Evolutionary conservation across 805 yeast genomes (phyloP).

Genomic region (Ogataea haglerorum): DNA sequence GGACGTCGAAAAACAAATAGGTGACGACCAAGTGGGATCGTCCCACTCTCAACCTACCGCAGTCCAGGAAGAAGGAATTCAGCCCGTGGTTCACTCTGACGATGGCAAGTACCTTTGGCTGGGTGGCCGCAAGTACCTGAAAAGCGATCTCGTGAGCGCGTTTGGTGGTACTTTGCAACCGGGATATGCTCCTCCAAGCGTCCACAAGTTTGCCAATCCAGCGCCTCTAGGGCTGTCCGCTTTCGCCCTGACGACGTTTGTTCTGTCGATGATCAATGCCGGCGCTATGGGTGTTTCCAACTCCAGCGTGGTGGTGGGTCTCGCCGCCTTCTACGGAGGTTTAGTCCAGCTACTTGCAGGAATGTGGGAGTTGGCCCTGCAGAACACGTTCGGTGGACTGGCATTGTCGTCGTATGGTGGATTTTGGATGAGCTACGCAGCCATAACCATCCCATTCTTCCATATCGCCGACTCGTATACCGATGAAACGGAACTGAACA

Average conservation of each 20-base stretch:
- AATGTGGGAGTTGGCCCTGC: conserved; percentile 71
- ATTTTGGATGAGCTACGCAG: conserved; percentile 75
- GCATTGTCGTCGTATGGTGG: conserved; percentile 63
- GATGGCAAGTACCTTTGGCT: conserved; percentile 66
- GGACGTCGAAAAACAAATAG: conserved; percentile 23
- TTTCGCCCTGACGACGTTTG: conserved; percentile 67
- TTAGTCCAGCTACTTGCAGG: conserved; percentile 69
- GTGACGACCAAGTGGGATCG: conserved; percentile 15
- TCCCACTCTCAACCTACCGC: conserved; percentile 25
- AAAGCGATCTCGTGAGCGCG: conserved; percentile 56
- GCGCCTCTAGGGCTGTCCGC: conserved; percentile 73
- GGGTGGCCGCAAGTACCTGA: conserved; percentile 68
- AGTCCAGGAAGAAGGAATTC: conserved; percentile 18
- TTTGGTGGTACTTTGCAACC: conserved; percentile 85
- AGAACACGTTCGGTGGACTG: conserved; percentile 73
- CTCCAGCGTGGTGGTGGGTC: conserved; percentile 59
- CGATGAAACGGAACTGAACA: conserved; percentile 41
- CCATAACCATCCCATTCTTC: conserved; percentile 55
- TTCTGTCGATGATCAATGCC: conserved; percentile 58
- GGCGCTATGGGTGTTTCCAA: conserved; percentile 66
- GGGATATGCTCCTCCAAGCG: conserved; percentile 56
- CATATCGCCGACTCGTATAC: conserved; percentile 51
- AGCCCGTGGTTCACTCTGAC: conserved; percentile 41
- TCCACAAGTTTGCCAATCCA: conserved; percentile 65
- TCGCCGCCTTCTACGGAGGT: conserved; percentile 72